Evolutionary conservation across 805 yeast species (phyloP).

Genomic region (Candida railenensis): DNA sequence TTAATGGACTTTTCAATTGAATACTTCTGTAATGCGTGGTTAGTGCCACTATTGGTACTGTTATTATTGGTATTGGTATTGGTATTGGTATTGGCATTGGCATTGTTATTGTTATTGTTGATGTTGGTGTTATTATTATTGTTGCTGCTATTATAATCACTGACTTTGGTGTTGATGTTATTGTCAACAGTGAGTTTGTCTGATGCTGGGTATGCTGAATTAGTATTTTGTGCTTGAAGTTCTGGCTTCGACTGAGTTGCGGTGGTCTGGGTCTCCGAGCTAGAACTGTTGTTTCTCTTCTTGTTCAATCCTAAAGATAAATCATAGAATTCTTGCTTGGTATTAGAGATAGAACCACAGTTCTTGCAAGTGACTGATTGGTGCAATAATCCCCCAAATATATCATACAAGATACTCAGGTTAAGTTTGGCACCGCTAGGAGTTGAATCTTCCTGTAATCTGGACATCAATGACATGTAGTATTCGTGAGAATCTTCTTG

Average conservation of each 20-base stretch:
- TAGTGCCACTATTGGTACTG: constrained; percentile 3
- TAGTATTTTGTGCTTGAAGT: constrained; percentile 7
- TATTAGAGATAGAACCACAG: constrained; percentile 80
- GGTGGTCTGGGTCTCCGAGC: background rate
- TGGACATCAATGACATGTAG: constrained; percentile 84
- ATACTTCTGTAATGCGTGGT: constrained; percentile 31
- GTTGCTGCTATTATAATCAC: too few species aligned
- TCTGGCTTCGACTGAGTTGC: constrained; percentile 11
- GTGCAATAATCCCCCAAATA: constrained; percentile 86
- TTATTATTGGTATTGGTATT: constrained; percentile 9
- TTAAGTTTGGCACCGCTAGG: constrained; percentile 87
- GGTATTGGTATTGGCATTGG: constrained; percentile 13
- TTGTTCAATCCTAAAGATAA: constrained; percentile 74
- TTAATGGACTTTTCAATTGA: constrained; percentile 72
- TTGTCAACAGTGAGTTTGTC: background rate
- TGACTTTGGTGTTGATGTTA: constrained; percentile 9
- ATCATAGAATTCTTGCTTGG: constrained; percentile 93
- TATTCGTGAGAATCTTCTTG: constrained; percentile 98
- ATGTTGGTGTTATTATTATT: background rate
- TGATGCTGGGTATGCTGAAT: background rate
- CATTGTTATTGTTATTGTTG: background rate
- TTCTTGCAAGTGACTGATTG: constrained; percentile 82
- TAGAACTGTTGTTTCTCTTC: constrained; percentile 18
- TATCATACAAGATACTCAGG: constrained; percentile 81
- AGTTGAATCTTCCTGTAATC: constrained; percentile 88